Evolutionary conservation across 768 basidiomycete species (phyloP), one percentile per base, ranked within the genome.

Genomic region (Phylloporus arenicola): DNA sequence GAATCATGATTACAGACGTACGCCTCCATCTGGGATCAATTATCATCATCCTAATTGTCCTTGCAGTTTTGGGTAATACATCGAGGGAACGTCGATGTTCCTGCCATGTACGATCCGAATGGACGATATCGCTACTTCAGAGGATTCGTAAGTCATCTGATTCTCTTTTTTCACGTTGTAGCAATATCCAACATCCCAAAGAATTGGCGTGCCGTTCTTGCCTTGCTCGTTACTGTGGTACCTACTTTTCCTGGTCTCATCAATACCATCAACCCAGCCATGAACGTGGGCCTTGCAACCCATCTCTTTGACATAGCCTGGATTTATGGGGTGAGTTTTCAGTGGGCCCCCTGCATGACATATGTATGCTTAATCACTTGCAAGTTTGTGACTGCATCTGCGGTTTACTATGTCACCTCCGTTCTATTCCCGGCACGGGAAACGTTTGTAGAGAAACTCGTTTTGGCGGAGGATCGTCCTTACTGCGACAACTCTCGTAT

Each of bases 191-290:
- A 48, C 30, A 12, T 38, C 2, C 19, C 17, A 35, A 48, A 89
- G 86, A 93, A 93, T 68, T 91, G 89, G 86, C 75, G 89, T 29
- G 88, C 90, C 1, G 77, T 79, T 4, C 73, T 81, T 3, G 83
- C 91, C 0, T 70, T 93, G 37, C 57, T 91, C 14, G 65, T 81
- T 47, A 81, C 87, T 3, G 81, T 90, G 1, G 77, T 79, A 2
- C 86, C 86, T 3, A 84, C 79, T 54, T 61, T 94, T 24, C 90
- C 91, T 0, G 91, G 92, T 1, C 73, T 93, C 45, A 78, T 88
- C 55, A 75, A 81, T 58, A 80, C 81, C 48, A 88, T 95, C 69
- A 85, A 86, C 61, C 62, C 78, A 3, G 70, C 66, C 10, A 76
- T 92, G 60, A 51, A 73, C 0, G 82, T 89, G 24, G 86, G 86